A percentile compares a stretch with the other conserved stretches of the same genome.
Evolutionary conservation across 345 rosid species (phyloP).

Genomic region (Triadica sebifera): DNA sequence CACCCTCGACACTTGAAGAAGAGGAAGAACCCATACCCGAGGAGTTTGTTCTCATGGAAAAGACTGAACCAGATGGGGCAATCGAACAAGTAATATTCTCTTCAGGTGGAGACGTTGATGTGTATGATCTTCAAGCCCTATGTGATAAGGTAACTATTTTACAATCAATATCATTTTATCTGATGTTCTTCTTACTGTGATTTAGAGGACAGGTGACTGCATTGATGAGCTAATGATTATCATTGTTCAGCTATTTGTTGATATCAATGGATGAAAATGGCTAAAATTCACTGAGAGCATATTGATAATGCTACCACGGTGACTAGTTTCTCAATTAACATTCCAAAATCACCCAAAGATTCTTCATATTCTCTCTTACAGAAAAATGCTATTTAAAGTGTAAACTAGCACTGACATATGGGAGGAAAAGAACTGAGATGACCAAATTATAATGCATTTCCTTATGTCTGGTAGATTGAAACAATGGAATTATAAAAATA

Average conservation of each 20-base stretch:
- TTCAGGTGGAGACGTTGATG: slow-evolving; percentile 84
- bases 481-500: neutral
- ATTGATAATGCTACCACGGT: neutral
- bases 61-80: slow-evolving; percentile 57
- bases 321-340: neutral
- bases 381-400: neutral
- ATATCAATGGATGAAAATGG: neutral
- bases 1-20: slow-evolving; percentile 51
- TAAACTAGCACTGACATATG: neutral
- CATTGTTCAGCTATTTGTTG: neutral
- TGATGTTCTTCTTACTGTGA: neutral
- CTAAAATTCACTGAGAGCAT: neutral
- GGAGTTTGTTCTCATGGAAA: slow-evolving; percentile 76
- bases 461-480: neutral
- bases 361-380: neutral
- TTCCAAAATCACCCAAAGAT: neutral
- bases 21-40: slow-evolving; percentile 66
- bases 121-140: slow-evolving; percentile 84
- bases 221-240: neutral
- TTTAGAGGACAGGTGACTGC: neutral
- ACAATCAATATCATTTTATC: too few species aligned
- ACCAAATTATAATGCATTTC: neutral
- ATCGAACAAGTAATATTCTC: slow-evolving; percentile 81
- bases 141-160: slow-evolving; percentile 69
- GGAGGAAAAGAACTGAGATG: neutral